Evolutionary conservation across 306 rosid species (phyloP).

Genomic region (Lathyrus tuberosus): DNA sequence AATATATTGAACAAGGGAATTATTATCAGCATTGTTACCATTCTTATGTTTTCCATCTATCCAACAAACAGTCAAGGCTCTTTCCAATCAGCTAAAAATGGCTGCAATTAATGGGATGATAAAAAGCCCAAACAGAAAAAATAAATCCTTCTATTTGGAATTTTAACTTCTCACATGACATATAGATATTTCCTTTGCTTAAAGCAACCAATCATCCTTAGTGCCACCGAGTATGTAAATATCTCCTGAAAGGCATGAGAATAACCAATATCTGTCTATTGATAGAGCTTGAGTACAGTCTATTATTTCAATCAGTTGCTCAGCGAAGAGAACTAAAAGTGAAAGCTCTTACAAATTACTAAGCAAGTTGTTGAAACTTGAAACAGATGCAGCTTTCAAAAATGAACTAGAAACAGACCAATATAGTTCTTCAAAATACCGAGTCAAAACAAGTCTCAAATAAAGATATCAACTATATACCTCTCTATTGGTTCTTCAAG

Average conservation of each 20-base stretch:
- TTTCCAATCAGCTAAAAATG: neutral
- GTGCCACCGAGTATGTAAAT: conserved; percentile 10
- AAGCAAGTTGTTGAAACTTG: conserved; percentile 14
- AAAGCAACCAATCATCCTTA: conserved; percentile 16
- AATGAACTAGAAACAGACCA: conserved; percentile 14
- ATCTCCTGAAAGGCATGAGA: conserved; percentile 17
- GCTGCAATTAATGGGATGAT: neutral
- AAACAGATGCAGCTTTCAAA: conserved; percentile 18
- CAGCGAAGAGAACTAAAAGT: neutral
- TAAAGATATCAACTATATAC: conserved; percentile 49
- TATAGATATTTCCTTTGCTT: conserved; percentile 14
- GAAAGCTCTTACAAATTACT: conserved; percentile 1
- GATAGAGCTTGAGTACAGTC: neutral
- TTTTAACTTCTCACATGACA: conserved; percentile 17
- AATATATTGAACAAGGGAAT: neutral
- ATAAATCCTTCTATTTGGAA: conserved; percentile 8
- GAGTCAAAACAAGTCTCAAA: conserved; percentile 29
- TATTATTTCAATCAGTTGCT: neutral
- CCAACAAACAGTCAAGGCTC: neutral
- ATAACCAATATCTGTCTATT: conserved; percentile 3
- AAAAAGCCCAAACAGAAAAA: neutral
- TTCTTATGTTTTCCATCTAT: neutral
- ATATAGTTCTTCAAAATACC: conserved; percentile 25
- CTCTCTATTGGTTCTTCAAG: conserved; percentile 90
- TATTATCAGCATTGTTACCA: neutral